phyloP scores from a whole-genome alignment of 2,329 filamentous ascomycete genomes.

The Fusarium sublunatum region DNA sequence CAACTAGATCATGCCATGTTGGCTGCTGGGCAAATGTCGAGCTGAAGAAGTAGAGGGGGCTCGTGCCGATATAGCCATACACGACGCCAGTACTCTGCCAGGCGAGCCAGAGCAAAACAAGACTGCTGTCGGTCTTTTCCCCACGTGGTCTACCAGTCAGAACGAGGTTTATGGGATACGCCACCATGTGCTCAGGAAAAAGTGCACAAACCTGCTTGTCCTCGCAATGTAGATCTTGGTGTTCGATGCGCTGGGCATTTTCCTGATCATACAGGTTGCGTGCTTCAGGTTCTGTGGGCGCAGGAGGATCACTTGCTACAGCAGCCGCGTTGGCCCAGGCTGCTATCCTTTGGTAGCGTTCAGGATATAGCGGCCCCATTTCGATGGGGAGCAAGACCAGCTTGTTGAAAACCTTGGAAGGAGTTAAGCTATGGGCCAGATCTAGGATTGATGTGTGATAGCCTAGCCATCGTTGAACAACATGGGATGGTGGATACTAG shows the following conservation, averaged over 20 bases:
- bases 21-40: slow-evolving; percentile 71
- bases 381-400: too few relatives aligned
- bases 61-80: slow-evolving; percentile 75
- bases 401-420: too few relatives aligned
- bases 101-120: slow-evolving; percentile 59
- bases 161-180: too few relatives aligned
- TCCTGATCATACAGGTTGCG: slow-evolving; percentile 47
- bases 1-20: slow-evolving; percentile 68
- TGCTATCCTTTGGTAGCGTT: slow-evolving; percentile 45
- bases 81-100: slow-evolving; percentile 75
- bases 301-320: slow-evolving; percentile 40
- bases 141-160: slow-evolving; percentile 23
- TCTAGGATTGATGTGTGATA: too few relatives aligned
- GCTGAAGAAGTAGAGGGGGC: slow-evolving; percentile 77
- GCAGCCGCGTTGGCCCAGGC: slow-evolving; percentile 35
- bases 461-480: too few relatives aligned
- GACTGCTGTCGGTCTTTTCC: slow-evolving; percentile 44
- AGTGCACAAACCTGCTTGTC: slow-evolving; percentile 47
- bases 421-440: too few relatives aligned
- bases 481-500: too few relatives aligned
- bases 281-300: slow-evolving; percentile 42
- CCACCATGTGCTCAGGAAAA: too few relatives aligned
- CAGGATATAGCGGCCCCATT: too few relatives aligned
- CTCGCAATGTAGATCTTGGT: slow-evolving; percentile 44
- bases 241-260: slow-evolving; percentile 47